Evolutionary conservation across 1,139 yeast genomes (phyloP).

Genomic region (Suhomyces chickasaworum): DNA sequence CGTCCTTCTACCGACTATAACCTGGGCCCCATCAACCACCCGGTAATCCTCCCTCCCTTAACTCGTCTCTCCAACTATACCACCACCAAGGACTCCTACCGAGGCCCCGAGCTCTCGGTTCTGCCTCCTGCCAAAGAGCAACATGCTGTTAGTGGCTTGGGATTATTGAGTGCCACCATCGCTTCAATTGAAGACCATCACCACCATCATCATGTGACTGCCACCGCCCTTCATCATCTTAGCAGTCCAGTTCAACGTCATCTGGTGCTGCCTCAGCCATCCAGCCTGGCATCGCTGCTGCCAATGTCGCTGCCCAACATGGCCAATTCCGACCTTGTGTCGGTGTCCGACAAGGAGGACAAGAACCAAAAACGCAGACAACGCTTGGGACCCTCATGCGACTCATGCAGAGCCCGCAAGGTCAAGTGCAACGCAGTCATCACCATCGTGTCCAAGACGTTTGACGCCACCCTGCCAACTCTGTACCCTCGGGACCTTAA

Average conservation of each 20-base stretch:
- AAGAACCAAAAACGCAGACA: constrained; percentile 48
- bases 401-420: constrained; percentile 68
- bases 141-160: constrained; percentile 17
- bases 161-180: constrained; percentile 19
- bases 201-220: not conserved
- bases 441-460: constrained; percentile 15
- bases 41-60: constrained; percentile 11
- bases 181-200: constrained; percentile 11
- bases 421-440: constrained; percentile 76
- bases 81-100: constrained; percentile 3
- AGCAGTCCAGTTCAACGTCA: not conserved
- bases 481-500: constrained; percentile 7
- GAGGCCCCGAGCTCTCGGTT: not conserved
- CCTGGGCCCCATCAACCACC: constrained; percentile 1
- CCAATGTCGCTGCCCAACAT: constrained; percentile 16
- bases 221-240: too few relatives aligned
- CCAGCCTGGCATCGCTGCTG: constrained; percentile 8
- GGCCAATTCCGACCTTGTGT: constrained; percentile 1
- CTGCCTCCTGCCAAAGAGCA: constrained; percentile 2
- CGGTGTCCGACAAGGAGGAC: constrained; percentile 8
- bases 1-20: constrained; percentile 3
- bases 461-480: constrained; percentile 7
- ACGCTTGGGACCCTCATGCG: constrained; percentile 76
- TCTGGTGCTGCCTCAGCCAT: not conserved
- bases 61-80: constrained; percentile 13